These are phyloP conservation scores for Stevia rebaudiana DNA, from an alignment of 140 eudicot genomes.

Conservation along the genomic window DNA sequence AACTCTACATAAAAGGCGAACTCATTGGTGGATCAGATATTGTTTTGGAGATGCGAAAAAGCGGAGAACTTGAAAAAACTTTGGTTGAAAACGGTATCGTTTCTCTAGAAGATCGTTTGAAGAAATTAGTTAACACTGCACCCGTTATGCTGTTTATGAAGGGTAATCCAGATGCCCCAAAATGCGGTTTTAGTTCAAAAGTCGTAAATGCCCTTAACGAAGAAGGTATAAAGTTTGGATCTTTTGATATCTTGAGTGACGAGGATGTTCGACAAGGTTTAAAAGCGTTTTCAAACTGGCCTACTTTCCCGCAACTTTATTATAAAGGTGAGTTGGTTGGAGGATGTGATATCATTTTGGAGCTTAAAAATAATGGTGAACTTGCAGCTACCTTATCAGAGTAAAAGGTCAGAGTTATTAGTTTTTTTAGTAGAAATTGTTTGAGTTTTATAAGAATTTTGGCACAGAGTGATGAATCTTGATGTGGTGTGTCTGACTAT, in stretches of 20 bases:
- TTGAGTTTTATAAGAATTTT: background rate
- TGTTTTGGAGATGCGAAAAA: constrained; percentile 92
- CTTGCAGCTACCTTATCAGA: constrained; percentile 80
- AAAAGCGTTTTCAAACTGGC: constrained; percentile 91
- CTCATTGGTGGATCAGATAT: constrained; percentile 97
- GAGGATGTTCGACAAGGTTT: constrained; percentile 89
- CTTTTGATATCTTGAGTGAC: constrained; percentile 75
- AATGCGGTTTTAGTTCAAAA: constrained; percentile 93
- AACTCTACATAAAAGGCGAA: constrained; percentile 80
- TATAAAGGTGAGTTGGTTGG: constrained; percentile 93
- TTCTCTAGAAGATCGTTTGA: constrained; percentile 58
- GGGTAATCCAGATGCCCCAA: constrained; percentile 82
- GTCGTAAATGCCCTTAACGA: constrained; percentile 75
- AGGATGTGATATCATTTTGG: constrained; percentile 91
- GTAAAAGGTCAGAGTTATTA: constrained; percentile 15
- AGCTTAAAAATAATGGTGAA: constrained; percentile 61
- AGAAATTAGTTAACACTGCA: constrained; percentile 41
- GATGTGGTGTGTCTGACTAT: constrained; percentile 20
- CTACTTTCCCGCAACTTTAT: constrained; percentile 87
- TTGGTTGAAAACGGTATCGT: constrained; percentile 59
- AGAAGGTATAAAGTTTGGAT: constrained; percentile 73
- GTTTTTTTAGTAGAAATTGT: background rate
- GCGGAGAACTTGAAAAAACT: constrained; percentile 75
- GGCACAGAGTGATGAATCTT: constrained; percentile 1
- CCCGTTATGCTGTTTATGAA: constrained; percentile 89